Evolutionary conservation across 2,329 filamentous ascomycete species (phyloP), one percentile per base, ranked within the genome.

Genomic region (Phialophora verrucosa): DNA sequence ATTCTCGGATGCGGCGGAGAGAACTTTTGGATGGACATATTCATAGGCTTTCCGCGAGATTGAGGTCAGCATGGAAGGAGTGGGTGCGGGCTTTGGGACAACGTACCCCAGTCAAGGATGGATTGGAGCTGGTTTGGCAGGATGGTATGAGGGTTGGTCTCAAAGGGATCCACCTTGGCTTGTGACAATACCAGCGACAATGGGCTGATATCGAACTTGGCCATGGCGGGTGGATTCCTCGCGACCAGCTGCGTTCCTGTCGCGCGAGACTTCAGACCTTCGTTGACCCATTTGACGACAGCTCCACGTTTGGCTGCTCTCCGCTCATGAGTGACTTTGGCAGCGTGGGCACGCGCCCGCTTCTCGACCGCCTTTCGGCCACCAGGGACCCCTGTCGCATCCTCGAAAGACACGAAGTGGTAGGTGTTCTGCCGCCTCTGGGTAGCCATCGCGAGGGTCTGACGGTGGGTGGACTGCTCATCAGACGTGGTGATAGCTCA

Each of bases 131-230:
- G 56, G 14, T 27, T 53, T 17, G 64, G 64, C 17, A 66, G 47
- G 20, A 29, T 17, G 14, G 49, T 53, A n/a, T 54, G 50, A 29
- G 59, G 64, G 38, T 66, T 59, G 23, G 64, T 58, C 23, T 35
- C 50, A 42, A 66, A 66, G 8, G 64, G 64, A 44, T 66, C 64
- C 23, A 58, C 55, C 55, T 63, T 66, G 59, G 56, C 35, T 14
- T 66, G 64, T 10, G 53, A 44, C 17, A 66, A 38, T 14, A 25
- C 23, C 1, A 47, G 42, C 25, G 64, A 66, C n/a, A 42, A 20
- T 7, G 64, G 64, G 29, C 60, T 66, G 32, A 61, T 56, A 14
- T 49, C 49, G 58, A 50, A 35, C 25, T 55, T n/a, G 27, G 57
- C 12, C 27, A 27, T 38, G 12, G 17, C 10, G 47, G 49, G 49